These are phyloP conservation scores for Cylindrodendrum hubeiense DNA, from an alignment of 2,329 filamentous ascomycete genomes.

Conservation along the genomic window DNA sequence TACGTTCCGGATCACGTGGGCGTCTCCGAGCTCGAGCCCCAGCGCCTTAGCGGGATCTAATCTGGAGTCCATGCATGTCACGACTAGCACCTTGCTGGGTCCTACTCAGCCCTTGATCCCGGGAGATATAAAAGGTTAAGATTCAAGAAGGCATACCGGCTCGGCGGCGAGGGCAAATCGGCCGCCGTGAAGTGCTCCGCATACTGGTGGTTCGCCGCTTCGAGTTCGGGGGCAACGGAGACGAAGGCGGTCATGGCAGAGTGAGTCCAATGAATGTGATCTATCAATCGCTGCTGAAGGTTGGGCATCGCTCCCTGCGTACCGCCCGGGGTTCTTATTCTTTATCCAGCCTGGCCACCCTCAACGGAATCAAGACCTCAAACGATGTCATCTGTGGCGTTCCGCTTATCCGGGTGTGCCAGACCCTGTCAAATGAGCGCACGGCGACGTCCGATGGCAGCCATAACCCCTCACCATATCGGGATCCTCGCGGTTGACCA, in stretches of 20 bases:
- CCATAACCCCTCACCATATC: conserved; percentile 32
- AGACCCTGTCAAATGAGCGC: conserved; percentile 4
- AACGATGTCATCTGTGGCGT: neutral
- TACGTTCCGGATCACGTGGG: conserved; percentile 81
- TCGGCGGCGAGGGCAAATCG: conserved; percentile 38
- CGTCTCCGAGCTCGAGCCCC: conserved; percentile 74
- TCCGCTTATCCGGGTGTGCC: conserved; percentile 34
- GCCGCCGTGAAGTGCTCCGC: conserved; percentile 37
- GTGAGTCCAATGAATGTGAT: conserved; percentile 7
- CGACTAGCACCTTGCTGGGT: conserved; percentile 51
- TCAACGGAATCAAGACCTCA: conserved; percentile 11
- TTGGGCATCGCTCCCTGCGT: conserved; percentile 4
- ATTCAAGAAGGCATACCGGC: conserved; percentile 32
- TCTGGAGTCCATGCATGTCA: conserved; percentile 88
- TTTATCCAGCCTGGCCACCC: neutral
- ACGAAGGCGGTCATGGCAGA: conserved; percentile 19
- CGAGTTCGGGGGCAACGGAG: conserved; percentile 35
- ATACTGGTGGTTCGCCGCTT: conserved; percentile 40
- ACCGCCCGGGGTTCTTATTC: conserved; percentile 25
- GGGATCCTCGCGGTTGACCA: conserved; percentile 9
- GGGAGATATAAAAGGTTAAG: neutral
- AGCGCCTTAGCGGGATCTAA: conserved; percentile 76
- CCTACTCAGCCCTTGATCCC: conserved; percentile 31
- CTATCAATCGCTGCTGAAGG: conserved; percentile 20
- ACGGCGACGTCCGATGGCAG: conserved; percentile 34